Evolutionary conservation across 768 basidiomycete genomes (phyloP), one percentile per base, ranked within the genome.

Genomic region (Hygrophorus pudorinus): DNA sequence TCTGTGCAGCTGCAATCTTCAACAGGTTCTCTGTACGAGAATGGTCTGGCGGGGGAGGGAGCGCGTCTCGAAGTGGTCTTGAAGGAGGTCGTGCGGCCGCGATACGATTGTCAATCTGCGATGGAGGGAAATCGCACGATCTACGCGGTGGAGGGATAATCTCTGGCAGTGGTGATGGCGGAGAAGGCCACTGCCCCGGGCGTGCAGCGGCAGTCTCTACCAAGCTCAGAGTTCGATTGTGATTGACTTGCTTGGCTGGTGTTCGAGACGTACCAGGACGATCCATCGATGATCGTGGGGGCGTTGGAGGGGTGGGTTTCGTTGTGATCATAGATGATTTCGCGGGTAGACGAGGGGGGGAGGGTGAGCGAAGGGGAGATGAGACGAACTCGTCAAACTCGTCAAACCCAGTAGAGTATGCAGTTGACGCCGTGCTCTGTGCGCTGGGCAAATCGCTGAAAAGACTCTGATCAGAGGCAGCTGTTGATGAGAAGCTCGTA

Each of bases 21-120:
- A 85, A 57, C 16, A 85, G 64, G 48, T 67, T 77, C 47, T 72
- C 58, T 1, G 80, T 77, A 32, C 79, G 74, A 46, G 69, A 65
- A 50, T 79, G 78, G 44, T 72, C 71, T 13, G 67, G 64, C 16
- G 66, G 68, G 20, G 65, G 66, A 4, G 64, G 53, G 20, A 72
- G 49, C 1, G 65, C 61, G 40, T 66, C 59, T 11, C 68, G 70
- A 1, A 68, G 54, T 4, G 72, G 71, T 7, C 74, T 69, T 1
- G 70, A 62, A n/a, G 73, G 72, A 29, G 63, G 24, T 24, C 24
- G n/a, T n/a, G n/a, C n/a, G n/a, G n/a, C n/a, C n/a, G n/a, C 24
- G 24, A 24, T 24, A 24, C 7, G 24, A 24, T 7, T 24, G 7
- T 3, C 24, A 24, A 3, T 7, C 24, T 24, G 24, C 24, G 24